These are phyloP conservation scores for Boletus vinaceobasis DNA, from an alignment of 768 basidiomycete genomes.

Conservation along the genomic window DNA sequence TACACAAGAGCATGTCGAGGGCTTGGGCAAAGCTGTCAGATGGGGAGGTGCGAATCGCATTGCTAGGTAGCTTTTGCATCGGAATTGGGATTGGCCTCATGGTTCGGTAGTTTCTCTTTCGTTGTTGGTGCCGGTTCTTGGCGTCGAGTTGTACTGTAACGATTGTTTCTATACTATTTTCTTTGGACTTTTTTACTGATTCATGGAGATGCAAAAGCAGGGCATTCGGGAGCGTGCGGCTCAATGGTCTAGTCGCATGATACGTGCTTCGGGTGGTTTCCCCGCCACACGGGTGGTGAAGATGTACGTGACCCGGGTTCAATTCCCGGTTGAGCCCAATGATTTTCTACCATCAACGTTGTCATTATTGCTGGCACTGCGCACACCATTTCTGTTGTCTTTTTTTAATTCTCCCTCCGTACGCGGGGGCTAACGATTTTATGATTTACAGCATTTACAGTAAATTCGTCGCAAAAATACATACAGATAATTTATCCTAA, in stretches of 20 bases:
- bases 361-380: too few relatives aligned
- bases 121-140: not conserved
- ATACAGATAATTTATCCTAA: not conserved
- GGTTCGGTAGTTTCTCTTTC: slow-evolving; percentile 20
- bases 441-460: not conserved
- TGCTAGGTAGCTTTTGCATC: slow-evolving; percentile 43
- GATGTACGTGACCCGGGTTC: slow-evolving; percentile 37
- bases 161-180: not conserved
- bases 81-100: slow-evolving; percentile 44
- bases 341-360: not conserved
- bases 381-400: not conserved
- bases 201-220: not conserved
- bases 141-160: not conserved
- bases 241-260: slow-evolving; percentile 38
- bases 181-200: not conserved
- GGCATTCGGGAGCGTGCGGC: slow-evolving; percentile 1
- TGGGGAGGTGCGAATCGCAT: slow-evolving; percentile 30
- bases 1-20: slow-evolving; percentile 24
- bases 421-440: not conserved
- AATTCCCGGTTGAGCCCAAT: slow-evolving; percentile 31
- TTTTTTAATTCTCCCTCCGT: not conserved
- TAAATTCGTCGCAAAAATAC: not conserved
- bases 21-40: slow-evolving; percentile 25
- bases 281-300: slow-evolving; percentile 27
- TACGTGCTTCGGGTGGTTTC: slow-evolving; percentile 33